Conservation (phyloP, 140 eudicot genomes). For the Bidens hawaiensis region DNA sequence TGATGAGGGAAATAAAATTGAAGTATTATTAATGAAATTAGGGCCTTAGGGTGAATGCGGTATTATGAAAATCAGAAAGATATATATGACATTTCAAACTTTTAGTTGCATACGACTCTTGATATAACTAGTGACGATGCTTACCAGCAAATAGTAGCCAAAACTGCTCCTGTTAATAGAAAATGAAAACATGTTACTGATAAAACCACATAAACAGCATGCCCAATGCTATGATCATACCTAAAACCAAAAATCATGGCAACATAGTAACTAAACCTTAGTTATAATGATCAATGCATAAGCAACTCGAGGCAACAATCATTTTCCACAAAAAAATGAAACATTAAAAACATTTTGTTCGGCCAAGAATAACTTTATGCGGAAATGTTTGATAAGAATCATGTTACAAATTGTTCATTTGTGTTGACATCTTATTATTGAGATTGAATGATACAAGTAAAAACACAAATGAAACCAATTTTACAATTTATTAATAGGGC, state of each 20-base stretch:
- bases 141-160: constrained; percentile 94
- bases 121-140: not conserved
- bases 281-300: not conserved
- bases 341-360: not conserved
- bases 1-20: not conserved
- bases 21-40: not conserved
- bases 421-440: not conserved
- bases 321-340: constrained; percentile 6
- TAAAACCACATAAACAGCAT: constrained; percentile 82
- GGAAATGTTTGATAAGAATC: not conserved
- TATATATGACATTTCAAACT: not conserved
- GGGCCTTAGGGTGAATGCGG: not conserved
- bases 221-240: constrained; percentile 91
- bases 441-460: not conserved
- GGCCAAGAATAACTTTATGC: not conserved
- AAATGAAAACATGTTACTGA: constrained; percentile 79
- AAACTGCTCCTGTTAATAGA: constrained; percentile 57
- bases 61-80: not conserved
- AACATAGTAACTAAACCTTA: constrained; percentile 2
- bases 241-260: constrained; percentile 39
- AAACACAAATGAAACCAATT: not conserved
- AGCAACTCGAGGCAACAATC: not conserved
- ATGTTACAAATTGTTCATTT: not conserved
- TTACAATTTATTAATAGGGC: not conserved
- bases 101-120: not conserved